Evolutionary conservation across 768 basidiomycete species (phyloP).

Genomic region (Trametes meyenii): DNA sequence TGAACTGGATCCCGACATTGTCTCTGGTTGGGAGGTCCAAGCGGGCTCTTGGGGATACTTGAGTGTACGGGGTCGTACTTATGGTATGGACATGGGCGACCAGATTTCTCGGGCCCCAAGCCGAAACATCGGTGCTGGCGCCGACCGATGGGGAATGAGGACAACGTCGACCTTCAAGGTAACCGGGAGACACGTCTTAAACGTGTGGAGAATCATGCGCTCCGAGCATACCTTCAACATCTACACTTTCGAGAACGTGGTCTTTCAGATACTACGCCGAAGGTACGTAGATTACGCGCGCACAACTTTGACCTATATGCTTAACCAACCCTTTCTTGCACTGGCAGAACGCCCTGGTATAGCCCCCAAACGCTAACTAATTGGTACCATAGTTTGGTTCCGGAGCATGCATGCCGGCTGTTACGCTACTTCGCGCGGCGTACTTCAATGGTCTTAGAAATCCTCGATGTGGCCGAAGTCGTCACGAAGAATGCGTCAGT

Average conservation of each 20-base stretch:
- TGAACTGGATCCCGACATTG: constrained; percentile 86
- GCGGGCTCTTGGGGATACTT: constrained; percentile 90
- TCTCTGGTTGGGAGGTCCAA: constrained; percentile 93
- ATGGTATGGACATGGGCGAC: constrained; percentile 75
- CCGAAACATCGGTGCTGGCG: constrained; percentile 38
- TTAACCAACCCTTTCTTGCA: neutral
- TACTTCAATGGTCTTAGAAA: constrained; percentile 70
- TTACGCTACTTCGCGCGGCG: constrained; percentile 67
- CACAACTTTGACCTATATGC: neutral
- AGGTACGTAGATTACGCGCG: constrained; percentile 51
- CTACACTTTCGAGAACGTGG: constrained; percentile 91
- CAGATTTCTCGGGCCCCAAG: constrained; percentile 75
- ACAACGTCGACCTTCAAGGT: constrained; percentile 85
- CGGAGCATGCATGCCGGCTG: constrained; percentile 56
- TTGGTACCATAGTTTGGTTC: constrained; percentile 66
- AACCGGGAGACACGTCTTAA: constrained; percentile 87
- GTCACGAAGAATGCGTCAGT: constrained; percentile 90
- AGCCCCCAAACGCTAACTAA: constrained; percentile 58
- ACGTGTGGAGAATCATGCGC: constrained; percentile 91
- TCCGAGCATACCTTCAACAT: constrained; percentile 75
- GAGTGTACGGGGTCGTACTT: constrained; percentile 58
- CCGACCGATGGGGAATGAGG: constrained; percentile 69
- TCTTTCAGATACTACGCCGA: constrained; percentile 73
- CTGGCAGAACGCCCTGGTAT: constrained; percentile 82
- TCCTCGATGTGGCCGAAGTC: constrained; percentile 80